Evolutionary conservation across 192 early-diverging fungal species (phyloP), one percentile per base, ranked within the genome.

Genomic region (Dissophora ornata): DNA sequence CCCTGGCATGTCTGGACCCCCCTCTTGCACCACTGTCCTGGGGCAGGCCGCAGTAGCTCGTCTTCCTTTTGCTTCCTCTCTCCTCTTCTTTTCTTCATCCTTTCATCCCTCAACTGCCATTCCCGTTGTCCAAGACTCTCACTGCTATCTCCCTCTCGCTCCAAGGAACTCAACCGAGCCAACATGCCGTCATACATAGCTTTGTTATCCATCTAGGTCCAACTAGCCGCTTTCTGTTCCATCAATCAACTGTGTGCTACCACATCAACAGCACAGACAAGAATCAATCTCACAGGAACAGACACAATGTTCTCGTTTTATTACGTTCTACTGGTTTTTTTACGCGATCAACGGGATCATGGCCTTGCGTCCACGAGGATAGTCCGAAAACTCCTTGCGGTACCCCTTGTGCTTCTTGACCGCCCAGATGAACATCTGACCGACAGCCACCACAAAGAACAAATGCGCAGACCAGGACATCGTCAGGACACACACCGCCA

Each of bases 371-470:
- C 87, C 87, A 70, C 88, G 89, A 50, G 97, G 97, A 61, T 97
- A 98, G 68, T 91, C 88, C 8, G 88, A 85, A 83, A 98, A 98
- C 79, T 98, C 97, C 71, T 91, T 91, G 62, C 80, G 84, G 79
- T 98, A 98, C 40, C 87, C 84, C 66, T 88, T 89, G 84, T 97
- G 95, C 86, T 98, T 98, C 88, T 98, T 98, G 70, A 96, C 65
- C 3, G 97, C 97, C 97, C 97, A 98, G 15, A 92, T 32, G 66
- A 92, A 93, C 96, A 97, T 97, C 80, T 97, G 90, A 51, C 81
- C 91, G n/a, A 86, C 82, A 34, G 88, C 89, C 47, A 91, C 88
- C 29, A 87, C 80, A 53, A 89, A 84, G 64, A 94, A 93, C 30
- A 92, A 62, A 54, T 88, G 78, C 12, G 88, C 85, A 47, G 62